These are phyloP conservation scores for Glebionis coronaria DNA, from an alignment of 129 eudicot genomes.

Conservation along the genomic window DNA sequence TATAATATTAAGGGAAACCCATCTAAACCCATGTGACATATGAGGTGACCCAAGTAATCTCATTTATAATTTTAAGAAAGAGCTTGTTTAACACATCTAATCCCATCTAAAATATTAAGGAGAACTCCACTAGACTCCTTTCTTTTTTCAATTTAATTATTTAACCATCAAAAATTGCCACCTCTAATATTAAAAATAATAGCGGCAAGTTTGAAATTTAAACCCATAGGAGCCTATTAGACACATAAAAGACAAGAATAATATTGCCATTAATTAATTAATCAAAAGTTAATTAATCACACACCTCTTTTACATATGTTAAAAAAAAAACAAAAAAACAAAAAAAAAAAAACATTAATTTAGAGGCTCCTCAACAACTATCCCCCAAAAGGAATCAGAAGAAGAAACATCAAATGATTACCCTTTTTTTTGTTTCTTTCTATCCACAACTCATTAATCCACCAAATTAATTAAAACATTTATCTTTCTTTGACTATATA, in stretches of 20 bases:
- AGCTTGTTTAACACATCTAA: no score
- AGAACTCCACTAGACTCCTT: no score
- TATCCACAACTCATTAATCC: constrained; percentile 24
- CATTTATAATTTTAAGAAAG: no score
- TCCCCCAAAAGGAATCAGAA: constrained; percentile 21
- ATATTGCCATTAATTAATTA: no score
- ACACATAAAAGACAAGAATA: background rate
- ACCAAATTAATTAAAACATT: background rate
- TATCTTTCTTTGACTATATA: background rate
- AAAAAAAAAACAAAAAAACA: no score
- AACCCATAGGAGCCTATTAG: constrained; percentile 3
- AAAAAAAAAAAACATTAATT: background rate
- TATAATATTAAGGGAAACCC: no score
- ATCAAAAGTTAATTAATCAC: background rate
- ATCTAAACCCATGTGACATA: no score
- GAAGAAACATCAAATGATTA: constrained; percentile 21
- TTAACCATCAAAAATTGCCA: no score
- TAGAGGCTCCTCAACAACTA: constrained; percentile 30
- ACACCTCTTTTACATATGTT: background rate
- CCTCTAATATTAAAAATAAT: no score
- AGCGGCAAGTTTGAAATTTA: constrained; percentile 36
- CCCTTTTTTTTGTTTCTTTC: constrained; percentile 31
- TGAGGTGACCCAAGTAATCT: no score
- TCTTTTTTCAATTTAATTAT: no score
- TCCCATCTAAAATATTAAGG: no score